Percentiles rank a stretch among this genome's conserved stretches.
phyloP scores from a whole-genome alignment of 768 basidiomycete genomes.

The Polyporus arcularius region DNA sequence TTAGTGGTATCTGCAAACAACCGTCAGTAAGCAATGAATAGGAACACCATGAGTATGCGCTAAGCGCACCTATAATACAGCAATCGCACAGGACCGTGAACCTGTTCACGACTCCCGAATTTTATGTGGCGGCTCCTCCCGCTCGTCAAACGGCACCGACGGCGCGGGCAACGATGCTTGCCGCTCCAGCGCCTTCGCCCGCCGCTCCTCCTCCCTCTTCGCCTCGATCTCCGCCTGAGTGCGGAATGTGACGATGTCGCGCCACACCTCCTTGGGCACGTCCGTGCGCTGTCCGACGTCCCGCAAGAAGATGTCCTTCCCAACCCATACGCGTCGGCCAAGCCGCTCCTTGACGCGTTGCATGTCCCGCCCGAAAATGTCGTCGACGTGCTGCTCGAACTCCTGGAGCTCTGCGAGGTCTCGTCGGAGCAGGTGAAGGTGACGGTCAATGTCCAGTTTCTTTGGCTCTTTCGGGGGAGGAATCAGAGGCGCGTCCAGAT shows the following conservation, averaged over 20 bases:
- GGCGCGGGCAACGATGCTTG: not conserved
- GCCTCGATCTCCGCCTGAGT: conserved; percentile 6
- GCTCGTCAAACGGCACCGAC: not conserved
- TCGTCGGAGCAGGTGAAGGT: conserved; percentile 55
- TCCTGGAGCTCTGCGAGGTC: conserved; percentile 53
- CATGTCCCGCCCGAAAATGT: conserved; percentile 49
- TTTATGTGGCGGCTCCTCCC: not conserved
- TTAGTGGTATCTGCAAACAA: conserved; percentile 1
- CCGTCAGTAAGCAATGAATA: not conserved
- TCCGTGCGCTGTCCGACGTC: conserved; percentile 30
- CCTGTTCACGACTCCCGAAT: not conserved
- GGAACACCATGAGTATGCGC: not conserved
- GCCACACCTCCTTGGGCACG: conserved; percentile 51
- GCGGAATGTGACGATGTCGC: conserved; percentile 47
- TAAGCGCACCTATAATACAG: not conserved
- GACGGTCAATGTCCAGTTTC: conserved; percentile 51
- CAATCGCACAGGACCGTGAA: not conserved
- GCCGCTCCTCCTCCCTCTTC: not conserved
- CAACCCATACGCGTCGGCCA: conserved; percentile 75
- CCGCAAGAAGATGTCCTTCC: conserved; percentile 56
- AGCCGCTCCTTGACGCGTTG: conserved; percentile 73
- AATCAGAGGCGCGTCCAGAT: conserved; percentile 32
- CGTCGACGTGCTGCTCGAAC: conserved; percentile 43
- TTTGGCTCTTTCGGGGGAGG: not conserved
- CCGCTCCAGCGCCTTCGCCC: not conserved